Conservation (phyloP, 805 yeast genomes). For the Candida gorgasii region DNA sequence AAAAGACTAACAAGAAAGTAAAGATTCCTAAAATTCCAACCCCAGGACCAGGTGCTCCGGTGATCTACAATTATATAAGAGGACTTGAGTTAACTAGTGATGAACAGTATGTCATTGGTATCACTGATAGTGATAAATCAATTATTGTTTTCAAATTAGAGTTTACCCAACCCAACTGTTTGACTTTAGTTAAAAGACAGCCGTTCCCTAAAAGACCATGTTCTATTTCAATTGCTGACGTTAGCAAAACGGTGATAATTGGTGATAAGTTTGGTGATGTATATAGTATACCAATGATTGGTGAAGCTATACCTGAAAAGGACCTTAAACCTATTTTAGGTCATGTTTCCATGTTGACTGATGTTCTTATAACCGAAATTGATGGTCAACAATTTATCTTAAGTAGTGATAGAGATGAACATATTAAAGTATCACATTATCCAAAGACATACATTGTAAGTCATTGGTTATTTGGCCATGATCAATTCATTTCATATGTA, state of each 20-base stretch:
- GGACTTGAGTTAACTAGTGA: constrained; percentile 57
- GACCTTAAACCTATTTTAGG: constrained; percentile 73
- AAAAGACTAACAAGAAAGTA: constrained; percentile 19
- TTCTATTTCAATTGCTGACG: constrained; percentile 61
- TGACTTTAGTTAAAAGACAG: constrained; percentile 64
- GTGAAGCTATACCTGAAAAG: constrained; percentile 43
- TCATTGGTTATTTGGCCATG: constrained; percentile 84
- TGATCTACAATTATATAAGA: constrained; percentile 66
- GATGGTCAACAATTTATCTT: constrained; percentile 55
- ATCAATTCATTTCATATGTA: constrained; percentile 74
- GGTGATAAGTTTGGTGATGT: constrained; percentile 98
- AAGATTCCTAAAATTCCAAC: constrained; percentile 54
- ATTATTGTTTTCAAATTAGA: constrained; percentile 58
- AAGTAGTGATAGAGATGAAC: constrained; percentile 95
- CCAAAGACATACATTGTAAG: constrained; percentile 80
- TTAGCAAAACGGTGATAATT: constrained; percentile 55
- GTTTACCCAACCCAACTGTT: constrained; percentile 36
- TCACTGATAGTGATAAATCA: constrained; percentile 84
- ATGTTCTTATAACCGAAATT: constrained; percentile 47
- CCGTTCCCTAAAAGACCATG: constrained; percentile 92
- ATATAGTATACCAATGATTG: constrained; percentile 54
- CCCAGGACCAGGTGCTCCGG: constrained; percentile 72
- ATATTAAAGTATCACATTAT: constrained; percentile 77
- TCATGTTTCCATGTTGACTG: constrained; percentile 96
- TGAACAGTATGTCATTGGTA: constrained; percentile 54